phyloP scores from a whole-genome alignment of 2,329 filamentous ascomycete species.

The Eutypa lata region DNA sequence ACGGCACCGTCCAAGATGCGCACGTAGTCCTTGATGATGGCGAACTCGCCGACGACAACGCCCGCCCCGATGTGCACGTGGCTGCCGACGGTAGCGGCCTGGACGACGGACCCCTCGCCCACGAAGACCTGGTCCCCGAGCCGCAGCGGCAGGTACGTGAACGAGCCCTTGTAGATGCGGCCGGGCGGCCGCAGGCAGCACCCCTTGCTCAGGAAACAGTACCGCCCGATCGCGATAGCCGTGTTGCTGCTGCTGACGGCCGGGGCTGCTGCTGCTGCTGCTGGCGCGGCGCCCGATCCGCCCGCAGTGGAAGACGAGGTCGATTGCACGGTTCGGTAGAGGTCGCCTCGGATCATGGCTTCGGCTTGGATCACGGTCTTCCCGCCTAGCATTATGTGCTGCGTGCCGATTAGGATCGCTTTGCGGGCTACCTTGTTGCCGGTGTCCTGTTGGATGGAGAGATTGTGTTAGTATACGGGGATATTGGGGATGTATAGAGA shows the following conservation, averaged over 20 bases:
- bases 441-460: constrained; percentile 64
- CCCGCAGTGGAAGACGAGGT: constrained; percentile 29
- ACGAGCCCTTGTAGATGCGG: constrained; percentile 73
- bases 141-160: constrained; percentile 84
- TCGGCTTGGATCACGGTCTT: constrained; percentile 95
- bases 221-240: constrained; percentile 84
- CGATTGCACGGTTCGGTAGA: constrained; percentile 58
- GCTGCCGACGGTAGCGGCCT: constrained; percentile 77
- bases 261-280: constrained; percentile 25
- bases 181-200: constrained; percentile 80
- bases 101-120: constrained; percentile 70
- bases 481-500: neutral
- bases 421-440: constrained; percentile 97
- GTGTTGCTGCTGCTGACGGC: constrained; percentile 57
- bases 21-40: constrained; percentile 91
- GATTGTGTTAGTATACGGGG: neutral
- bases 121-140: constrained; percentile 95
- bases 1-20: constrained; percentile 82
- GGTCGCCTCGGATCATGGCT: constrained; percentile 88
- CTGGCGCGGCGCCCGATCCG: constrained; percentile 16
- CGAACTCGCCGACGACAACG: constrained; percentile 79
- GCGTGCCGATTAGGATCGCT: constrained; percentile 86
- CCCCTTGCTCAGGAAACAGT: constrained; percentile 81
- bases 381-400: constrained; percentile 96
- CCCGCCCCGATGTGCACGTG: constrained; percentile 82